Conservation (phyloP, 148 eudicot genomes). For the Vaccinium myrtillus region DNA sequence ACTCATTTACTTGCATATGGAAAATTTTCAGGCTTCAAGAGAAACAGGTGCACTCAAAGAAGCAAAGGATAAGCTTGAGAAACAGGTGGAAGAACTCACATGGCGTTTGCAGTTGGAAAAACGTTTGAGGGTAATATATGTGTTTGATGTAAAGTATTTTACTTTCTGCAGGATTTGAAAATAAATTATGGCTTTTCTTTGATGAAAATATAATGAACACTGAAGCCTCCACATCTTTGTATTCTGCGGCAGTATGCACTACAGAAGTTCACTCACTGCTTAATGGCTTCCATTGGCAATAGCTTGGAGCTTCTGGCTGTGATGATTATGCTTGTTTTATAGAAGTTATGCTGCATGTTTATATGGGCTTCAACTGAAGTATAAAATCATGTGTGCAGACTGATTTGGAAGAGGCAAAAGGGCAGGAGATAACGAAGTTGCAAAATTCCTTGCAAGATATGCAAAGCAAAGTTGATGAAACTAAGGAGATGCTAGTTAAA, state of each 20-base stretch:
- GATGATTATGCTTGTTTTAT: background rate
- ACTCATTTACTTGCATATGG: constrained; percentile 6
- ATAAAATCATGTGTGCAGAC: constrained; percentile 40
- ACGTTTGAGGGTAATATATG: constrained; percentile 68
- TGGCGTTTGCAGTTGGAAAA: constrained; percentile 81
- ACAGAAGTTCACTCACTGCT: background rate
- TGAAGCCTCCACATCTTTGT: background rate
- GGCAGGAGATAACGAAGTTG: constrained; percentile 62
- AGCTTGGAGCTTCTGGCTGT: constrained; percentile 2
- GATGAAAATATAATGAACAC: background rate
- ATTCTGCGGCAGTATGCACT: background rate
- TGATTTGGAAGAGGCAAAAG: constrained; percentile 84
- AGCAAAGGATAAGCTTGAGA: constrained; percentile 89
- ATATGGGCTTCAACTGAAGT: constrained; percentile 7
- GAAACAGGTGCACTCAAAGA: constrained; percentile 86
- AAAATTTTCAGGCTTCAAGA: constrained; percentile 58
- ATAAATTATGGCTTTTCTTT: constrained; percentile 3
- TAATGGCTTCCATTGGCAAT: background rate
- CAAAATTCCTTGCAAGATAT: constrained; percentile 66
- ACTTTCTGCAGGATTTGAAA: constrained; percentile 3
- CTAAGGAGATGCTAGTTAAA: constrained; percentile 51
- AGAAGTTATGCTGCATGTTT: constrained; percentile 4
- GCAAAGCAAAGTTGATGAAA: constrained; percentile 61
- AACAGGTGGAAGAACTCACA: constrained; percentile 81
- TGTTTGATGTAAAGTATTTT: background rate